Evolutionary conservation across 257 asterid species (phyloP), one percentile per base, ranked within the genome.

Genomic region (Prunella vulgaris): DNA sequence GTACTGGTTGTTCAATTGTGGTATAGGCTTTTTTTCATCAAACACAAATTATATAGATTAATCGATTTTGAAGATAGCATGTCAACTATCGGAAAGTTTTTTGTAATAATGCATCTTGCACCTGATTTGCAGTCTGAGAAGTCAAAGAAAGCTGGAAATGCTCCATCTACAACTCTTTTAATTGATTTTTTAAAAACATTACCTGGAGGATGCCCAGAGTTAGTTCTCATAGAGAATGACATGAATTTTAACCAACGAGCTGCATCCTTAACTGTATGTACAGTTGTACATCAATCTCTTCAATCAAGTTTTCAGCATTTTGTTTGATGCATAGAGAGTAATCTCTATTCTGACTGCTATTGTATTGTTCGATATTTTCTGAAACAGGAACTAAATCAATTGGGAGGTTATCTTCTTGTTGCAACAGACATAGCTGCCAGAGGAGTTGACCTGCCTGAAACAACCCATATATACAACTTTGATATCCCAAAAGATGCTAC

Each of bases 401-500:
- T 89, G 46, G 86, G 80, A 48, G 84, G 85, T 38, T 88, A 87
- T 82, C 85, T 90, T 75, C 84, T 93, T 66, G 89, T 90, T 74
- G 93, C 99, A 74, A 93, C 97, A 46, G 97, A 93, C 73, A 88
- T 93, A 72, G 97, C 95, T 64, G 93, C 86, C 57, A 84, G 81
- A 80, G 95, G 99, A 32, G 87, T 90, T 61, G 97, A 93, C 81
- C 83, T 93, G 42, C 97, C 99, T 3, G 94, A 88, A 76, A 93
- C 97, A 33, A 90, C 97, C 49, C 96, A 90, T 74, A 86, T 93
- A 60, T 93, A 93, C 85, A 90, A 93, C 85, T 88, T 93, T 73
- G 94, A 88, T 78, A 84, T 86, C 68, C 96, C 99, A 53, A 90
- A 82, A 79, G 93, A 88, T 86, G 99, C 93, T n/a, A 76, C 85